Evolutionary conservation across 139 green algal species (phyloP), one percentile per base, ranked within the genome.

Genomic region (Chlorella sp.): DNA sequence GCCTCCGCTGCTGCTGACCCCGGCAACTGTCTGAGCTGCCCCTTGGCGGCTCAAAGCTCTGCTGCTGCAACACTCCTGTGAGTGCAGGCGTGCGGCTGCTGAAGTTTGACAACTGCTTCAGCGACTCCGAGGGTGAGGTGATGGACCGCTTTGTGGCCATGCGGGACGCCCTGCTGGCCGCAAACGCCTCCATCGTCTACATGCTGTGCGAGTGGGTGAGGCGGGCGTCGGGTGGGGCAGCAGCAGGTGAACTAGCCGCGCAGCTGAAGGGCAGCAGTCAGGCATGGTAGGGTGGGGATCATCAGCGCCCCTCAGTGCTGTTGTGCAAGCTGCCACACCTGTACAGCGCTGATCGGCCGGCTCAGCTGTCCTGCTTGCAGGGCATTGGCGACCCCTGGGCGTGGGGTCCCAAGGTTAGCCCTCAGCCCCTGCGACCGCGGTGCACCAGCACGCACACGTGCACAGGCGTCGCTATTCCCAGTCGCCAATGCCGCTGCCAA

Each of bases 161-260:
- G 75, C 13, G 75, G 1, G 48, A 94, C 30, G 94, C 94, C 1
- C 88, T 97, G 38, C 91, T 89, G 36, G 81, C 83, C 20, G 94
- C 93, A 0, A 90, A 91, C 14, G 87, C 91, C n/a, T 92, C 94
- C 64, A 93, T 97, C 34, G 64, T 94, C 36, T 96, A 87, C 86
- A 90, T 75, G 32, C 75, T 96, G 56, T 97, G 94, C 88, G 88
- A 88, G 16, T 96, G 93, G 67, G 67, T 73, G 67, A 68, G 60
- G 3, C 34, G 34, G 9, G 32, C 1, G 67, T 4, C 3, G 32
- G 3, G 14, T 69, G 28, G 1, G 3, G 28, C 2, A 38, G 19
- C 60, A n/a, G 6, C 19, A 11, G 6, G 30, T 32, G 60, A 11
- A 9, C 60, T 34, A 34, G 19, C 60, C 20, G 16, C 9, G 60